Base-by-base conservation (phyloP, 73 alveolate genomes). In the Stentor coeruleus region DNA sequence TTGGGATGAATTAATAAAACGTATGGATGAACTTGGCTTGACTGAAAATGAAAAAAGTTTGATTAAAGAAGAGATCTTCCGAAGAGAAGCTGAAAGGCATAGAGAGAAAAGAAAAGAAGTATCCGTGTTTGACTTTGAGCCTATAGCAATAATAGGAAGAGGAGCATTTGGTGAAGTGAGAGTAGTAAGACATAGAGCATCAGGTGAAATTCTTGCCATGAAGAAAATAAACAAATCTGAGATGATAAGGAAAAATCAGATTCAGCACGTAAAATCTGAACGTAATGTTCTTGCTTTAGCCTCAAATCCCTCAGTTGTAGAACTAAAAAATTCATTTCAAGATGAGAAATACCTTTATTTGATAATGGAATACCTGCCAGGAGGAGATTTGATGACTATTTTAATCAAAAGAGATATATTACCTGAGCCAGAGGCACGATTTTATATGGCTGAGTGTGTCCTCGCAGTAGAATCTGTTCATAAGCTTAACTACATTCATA, bases 111-210 rank as follows among this genome's bases (percentile, higher is more conserved):
- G n/a, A n/a, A n/a, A n/a, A n/a, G n/a, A n/a, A n/a, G n/a, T n/a
- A n/a, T n/a, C n/a, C n/a, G n/a, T n/a, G n/a, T n/a, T n/a, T n/a
- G 96, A 90, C 77, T 90, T 87, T 59, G 96, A 90, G 38, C 91
- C 93, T 35, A 83, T 87, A 35, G 74, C 89, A 26, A 90, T 90
- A 3, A 90, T 90, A n/a, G 96, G 96, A 35, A 90, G 97, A 84
- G 97, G 97, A 20, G 97, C 97, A 3, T 92, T 92, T 74, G 97
- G 97, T 11, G 97, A 92, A 86, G 97, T 92, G 6, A 83, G 97
- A 60, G 92, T 86, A 37, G 81, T 87, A 39, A 58, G 91, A 60
- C 72, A 81, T 41, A 86, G 82, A 73, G 59, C 55, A 40, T 15
- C 86, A 26, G 66, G 81, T 66, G 91, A 83, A 15, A 81, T 86